These are phyloP conservation scores for Xylaria sp. DNA, from an alignment of 2,329 filamentous ascomycete species.

Conservation along the genomic window DNA sequence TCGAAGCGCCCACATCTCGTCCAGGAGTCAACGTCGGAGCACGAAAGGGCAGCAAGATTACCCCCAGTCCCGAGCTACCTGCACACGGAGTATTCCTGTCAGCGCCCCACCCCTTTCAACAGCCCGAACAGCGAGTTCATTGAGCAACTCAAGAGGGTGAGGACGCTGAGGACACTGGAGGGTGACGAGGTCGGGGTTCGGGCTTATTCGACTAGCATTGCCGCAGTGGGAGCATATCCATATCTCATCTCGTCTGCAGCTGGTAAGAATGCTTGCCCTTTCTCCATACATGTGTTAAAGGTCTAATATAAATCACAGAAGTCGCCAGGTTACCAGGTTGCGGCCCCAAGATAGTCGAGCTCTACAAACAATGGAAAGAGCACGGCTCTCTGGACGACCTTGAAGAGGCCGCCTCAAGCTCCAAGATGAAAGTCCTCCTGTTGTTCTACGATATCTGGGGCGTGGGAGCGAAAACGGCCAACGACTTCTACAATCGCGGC, in stretches of 20 bases:
- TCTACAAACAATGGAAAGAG: slow-evolving; percentile 79
- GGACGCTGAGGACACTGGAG: slow-evolving; percentile 74
- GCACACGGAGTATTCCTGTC: slow-evolving; percentile 78
- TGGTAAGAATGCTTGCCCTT: slow-evolving; percentile 53
- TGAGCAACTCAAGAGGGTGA: slow-evolving; percentile 77
- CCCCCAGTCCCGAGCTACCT: slow-evolving; percentile 76
- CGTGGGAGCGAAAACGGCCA: slow-evolving; percentile 84
- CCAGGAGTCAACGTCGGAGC: slow-evolving; percentile 80
- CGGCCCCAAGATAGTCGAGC: slow-evolving; percentile 78
- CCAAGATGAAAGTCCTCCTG: slow-evolving; percentile 71
- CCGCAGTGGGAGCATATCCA: slow-evolving; percentile 84
- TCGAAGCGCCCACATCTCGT: slow-evolving; percentile 58
- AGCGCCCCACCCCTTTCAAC: slow-evolving; percentile 76
- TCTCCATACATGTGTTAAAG: slow-evolving; percentile 51
- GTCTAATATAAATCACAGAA: slow-evolving; percentile 51
- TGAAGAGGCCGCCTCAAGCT: slow-evolving; percentile 70
- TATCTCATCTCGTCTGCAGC: slow-evolving; percentile 54
- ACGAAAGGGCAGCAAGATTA: slow-evolving; percentile 68
- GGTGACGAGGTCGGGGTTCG: slow-evolving; percentile 83
- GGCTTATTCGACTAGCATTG: slow-evolving; percentile 89
- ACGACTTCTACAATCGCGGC: slow-evolving; percentile 81
- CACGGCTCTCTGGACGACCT: slow-evolving; percentile 72
- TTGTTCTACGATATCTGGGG: slow-evolving; percentile 90
- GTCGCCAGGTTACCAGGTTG: slow-evolving; percentile 77
- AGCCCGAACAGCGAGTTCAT: slow-evolving; percentile 82